Base-by-base conservation (phyloP, 2,329 filamentous ascomycete genomes). In the Verticillium dahliae region DNA sequence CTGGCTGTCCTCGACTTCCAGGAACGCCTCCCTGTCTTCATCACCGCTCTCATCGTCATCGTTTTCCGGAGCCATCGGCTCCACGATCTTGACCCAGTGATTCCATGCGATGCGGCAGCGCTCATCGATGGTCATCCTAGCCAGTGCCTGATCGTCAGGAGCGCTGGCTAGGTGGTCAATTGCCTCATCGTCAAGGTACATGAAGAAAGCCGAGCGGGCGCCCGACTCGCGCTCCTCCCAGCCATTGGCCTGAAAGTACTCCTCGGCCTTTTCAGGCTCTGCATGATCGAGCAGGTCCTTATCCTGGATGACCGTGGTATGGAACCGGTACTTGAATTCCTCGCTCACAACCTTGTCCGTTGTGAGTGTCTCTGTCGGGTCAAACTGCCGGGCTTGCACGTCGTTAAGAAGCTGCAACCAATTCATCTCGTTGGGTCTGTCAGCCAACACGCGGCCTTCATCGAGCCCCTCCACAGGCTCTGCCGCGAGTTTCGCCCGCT, bases 291-390 rank as follows among this genome's bases (percentile, higher is more conserved):
- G 61, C 14, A 45, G 39, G 31, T 58, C 31, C 5, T 33, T 41
- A 11, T 62, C 61, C 41, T 62, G 39, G 35, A 62, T 18, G 27
- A 62, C 18, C n/a, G 58, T 15, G 15, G 55, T 56, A 33, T 62
- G 61, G 58, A 58, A 60, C 2, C 61, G 61, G 15, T 22, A 56
- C 9, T 18, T 39, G 11, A 62, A 14, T 41, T 62, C 58, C 22
- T 62, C 41, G 18, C 41, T 56, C 35, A 62, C 58, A 37, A 62
- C 38, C 61, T 56, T 50, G 61, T 62, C 61, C 22, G 55, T 14
- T 6, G 39, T 60, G 14, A 61, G 41, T 33, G 56, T n/a, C 27
- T 55, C 56, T 22, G 45, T 27, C 18, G n/a, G n/a, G 7, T 27
- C 9, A 7, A 18, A 10, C n/a, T 27, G 45, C 9, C 45, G 45